Base-by-base conservation (phyloP, 345 rosid genomes). In the Citrus maxima region DNA sequence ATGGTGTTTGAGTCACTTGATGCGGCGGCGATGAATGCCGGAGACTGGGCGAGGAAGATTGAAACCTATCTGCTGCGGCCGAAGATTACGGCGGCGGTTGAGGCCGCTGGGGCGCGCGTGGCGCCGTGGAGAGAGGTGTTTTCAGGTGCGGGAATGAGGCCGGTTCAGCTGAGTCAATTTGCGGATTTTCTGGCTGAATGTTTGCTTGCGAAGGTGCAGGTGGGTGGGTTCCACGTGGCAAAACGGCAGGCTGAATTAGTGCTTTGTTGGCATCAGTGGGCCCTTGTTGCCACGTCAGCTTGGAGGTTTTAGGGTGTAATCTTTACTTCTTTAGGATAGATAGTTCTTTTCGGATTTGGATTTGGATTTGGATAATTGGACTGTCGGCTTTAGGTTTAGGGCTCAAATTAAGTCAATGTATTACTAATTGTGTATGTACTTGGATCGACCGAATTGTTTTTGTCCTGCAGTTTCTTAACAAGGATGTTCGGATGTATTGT, bases 181-280 rank as follows among this genome's bases (percentile, higher is more conserved):
- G 98, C 98, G 19, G 94, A 91, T 46, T 90, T 82, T 67, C 98
- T 90, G 79, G 98, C 97, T 0, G 94, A 93, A 88, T 87, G 82
- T 79, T 82, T 97, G 85, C 70, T 94, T 55, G 89, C 91, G 77
- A 92, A 88, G 80, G 88, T 94, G 32, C 94, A 90, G 64, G 94
- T 87, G 54, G 80, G 88, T 79, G 99, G 98, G 10, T 97, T 97
- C 94, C 88, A 87, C 86, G 98, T 93, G 89, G 98, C 89, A 1
- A 97, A 88, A 88, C 91, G 91, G 7, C 92, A 91, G 24, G 89
- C 90, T 37, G 98, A 97, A 81, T 82, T 97, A 87, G 90, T 94
- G 87, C 95, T 97, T 79, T 97, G 93, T 84, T 94, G 99, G 98
- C 95, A 85, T 3, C 92, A 94, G 21, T 84, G 93, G 60, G 89